Evolutionary conservation across 805 yeast species (phyloP), one percentile per base, ranked within the genome.

Genomic region (Teunomyces aglyptinius): DNA sequence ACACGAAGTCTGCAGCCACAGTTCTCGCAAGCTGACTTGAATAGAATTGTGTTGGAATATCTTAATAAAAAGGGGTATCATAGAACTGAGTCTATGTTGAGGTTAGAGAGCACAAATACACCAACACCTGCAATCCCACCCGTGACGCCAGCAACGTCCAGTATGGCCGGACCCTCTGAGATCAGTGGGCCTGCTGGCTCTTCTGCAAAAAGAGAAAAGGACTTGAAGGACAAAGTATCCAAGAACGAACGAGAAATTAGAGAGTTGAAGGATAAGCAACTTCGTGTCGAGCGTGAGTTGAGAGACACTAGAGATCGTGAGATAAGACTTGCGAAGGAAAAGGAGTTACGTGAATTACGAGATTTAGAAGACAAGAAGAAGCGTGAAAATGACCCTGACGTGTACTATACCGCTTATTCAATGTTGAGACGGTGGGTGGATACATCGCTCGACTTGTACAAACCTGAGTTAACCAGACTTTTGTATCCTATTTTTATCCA

Each of bases 401-500:
- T 81, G 48, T 91, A 87, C 63, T 72, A 77, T n/a, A 76, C 89
- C 39, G 96, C 96, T 1, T 94, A 90, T 67, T 73, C 83, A 13
- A 77, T 89, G 63, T 77, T 90, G 51, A 79, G 87, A 51, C 83
- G 83, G 42, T 94, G 98, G 98, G 87, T 89, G 34, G 96, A 89
- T 55, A 77, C 89, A 13, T 89, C 97, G 0, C 75, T 94, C 56
- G 99, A 92, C 64, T 77, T 94, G 67, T 94, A 94, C 67, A 86
- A 81, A 65, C 90, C 95, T 13, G 97, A 94, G 65, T 75, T 94
- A 49, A 79, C 85, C 47, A 80, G 94, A 53, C 78, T 92, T 36
- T 69, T 92, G 55, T 94, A 87, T 63, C 99, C 99, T 5, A 75
- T 94, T n/a, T 94, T 91, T 66, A 85, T 92, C 43, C 96, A 92